Base-by-base conservation (phyloP, 164 flowering plant genomes). In the Hamamelis virginiana region DNA sequence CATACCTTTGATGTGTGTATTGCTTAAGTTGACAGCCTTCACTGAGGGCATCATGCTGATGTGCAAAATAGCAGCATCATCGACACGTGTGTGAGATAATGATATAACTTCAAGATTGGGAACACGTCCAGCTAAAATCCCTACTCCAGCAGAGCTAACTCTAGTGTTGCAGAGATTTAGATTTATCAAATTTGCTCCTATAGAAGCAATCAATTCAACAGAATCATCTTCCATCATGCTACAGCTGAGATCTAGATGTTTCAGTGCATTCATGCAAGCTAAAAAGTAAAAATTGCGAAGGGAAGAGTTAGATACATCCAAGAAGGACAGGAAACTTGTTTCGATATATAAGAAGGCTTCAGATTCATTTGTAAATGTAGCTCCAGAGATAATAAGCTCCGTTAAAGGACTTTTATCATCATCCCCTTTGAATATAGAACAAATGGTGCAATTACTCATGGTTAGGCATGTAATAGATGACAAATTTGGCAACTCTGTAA, bases 391-490 rank as follows among this genome's bases (percentile, higher is more conserved):
- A 57, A 80, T 73, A 55, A 95, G 85, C 82, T 81, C 86, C 51
- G 23, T 53, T 59, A 92, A 75, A 71, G 77, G 72, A 77, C 76
- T 71, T 79, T 75, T 81, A 52, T 64, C 70, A 46, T 82, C 86
- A 69, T 56, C 55, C 5, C 68, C 88, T 72, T 79, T 79, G 77
- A 86, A 73, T 27, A 88, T 28, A 59, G 87, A 77, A 64, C 79
- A 22, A 69, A 92, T 75, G 14, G 79, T 77, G 75, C 98, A 95
- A 22, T 87, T 86, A 70, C 98, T 90, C 97, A 95, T 82, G 76
- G 91, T 87, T 67, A 95, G 81, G 81, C 79, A 80, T 55, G 74
- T 67, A 59, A 95, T 77, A 70, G 87, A 81, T 27, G 80, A 60
- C 73, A 90, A 68, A 65, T 70, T 77, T 41, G 95, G 92, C 72